Conservation (phyloP, 495 filamentous ascomycete genomes). For the Aspergillus bridgeri region DNA sequence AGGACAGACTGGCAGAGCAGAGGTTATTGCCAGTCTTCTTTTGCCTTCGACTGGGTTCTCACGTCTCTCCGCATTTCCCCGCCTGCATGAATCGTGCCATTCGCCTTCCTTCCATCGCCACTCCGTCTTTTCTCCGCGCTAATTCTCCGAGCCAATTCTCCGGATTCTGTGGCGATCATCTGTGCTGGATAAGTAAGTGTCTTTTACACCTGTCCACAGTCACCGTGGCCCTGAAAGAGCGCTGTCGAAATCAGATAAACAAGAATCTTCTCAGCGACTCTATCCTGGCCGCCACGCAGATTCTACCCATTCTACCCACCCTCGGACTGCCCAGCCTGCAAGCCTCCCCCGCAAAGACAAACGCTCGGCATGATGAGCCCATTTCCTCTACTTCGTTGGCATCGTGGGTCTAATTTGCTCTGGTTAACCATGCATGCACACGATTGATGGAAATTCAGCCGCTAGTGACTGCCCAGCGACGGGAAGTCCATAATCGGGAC, state of each 20-base stretch:
- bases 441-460: constrained; percentile 17
- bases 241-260: neutral
- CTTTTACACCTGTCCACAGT: neutral
- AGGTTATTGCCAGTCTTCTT: neutral
- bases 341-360: neutral
- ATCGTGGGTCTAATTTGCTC: neutral
- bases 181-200: neutral
- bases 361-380: neutral
- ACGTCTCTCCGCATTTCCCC: neutral
- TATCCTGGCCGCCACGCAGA: neutral
- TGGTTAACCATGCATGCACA: neutral
- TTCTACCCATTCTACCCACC: neutral
- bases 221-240: neutral
- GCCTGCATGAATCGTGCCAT: too few relatives aligned
- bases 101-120: too few relatives aligned
- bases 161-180: neutral
- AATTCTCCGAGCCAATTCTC: constrained; percentile 26
- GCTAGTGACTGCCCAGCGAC: constrained; percentile 9
- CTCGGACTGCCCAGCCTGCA: neutral
- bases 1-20: neutral
- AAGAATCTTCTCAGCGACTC: neutral
- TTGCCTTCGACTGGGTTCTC: neutral
- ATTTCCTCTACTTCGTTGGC: neutral
- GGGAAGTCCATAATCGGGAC: neutral
- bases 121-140: constrained; percentile 4